A percentile compares a stretch with the other conserved stretches of the same genome.
Evolutionary conservation across 2,329 filamentous ascomycete species (phyloP).

Genomic region (Herpotrichia juniperi): DNA sequence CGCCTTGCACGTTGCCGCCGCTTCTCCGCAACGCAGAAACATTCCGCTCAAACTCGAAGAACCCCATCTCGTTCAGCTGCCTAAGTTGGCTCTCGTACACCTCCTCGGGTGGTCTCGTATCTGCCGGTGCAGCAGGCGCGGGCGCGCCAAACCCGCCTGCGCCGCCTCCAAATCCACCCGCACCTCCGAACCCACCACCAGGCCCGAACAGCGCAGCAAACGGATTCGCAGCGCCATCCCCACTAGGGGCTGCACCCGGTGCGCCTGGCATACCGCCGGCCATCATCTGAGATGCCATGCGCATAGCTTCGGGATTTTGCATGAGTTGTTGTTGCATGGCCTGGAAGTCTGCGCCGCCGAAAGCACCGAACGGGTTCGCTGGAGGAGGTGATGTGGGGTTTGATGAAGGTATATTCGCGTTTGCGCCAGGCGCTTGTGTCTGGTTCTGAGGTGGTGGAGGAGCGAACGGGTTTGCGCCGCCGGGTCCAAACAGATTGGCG

Average conservation of each 20-base stretch:
- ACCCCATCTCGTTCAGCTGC: conserved; percentile 98
- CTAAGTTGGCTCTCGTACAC: conserved; percentile 87
- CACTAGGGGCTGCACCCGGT: conserved; percentile 25
- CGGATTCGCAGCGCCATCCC: conserved; percentile 42
- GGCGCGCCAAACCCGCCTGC: conserved; percentile 41
- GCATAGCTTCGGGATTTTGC: conserved; percentile 65
- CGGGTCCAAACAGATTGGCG: conserved; percentile 59
- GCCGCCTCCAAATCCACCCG: conserved; percentile 16
- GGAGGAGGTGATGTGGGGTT: conserved; percentile 21
- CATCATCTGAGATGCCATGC: conserved; percentile 61
- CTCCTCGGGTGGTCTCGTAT: conserved; percentile 92
- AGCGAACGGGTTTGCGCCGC: conserved; percentile 42
- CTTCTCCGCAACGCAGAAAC: conserved; percentile 84
- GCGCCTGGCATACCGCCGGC: conserved; percentile 50
- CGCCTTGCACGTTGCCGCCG: conserved; percentile 93
- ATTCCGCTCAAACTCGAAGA: conserved; percentile 95
- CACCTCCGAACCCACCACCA: conserved; percentile 45
- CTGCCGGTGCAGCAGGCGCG: conserved; percentile 72
- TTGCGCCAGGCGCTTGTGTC: conserved; percentile 11
- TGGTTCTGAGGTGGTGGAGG: conserved; percentile 26
- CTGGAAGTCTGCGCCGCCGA: conserved; percentile 21
- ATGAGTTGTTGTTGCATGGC: conserved; percentile 55
- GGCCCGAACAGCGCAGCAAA: conserved; percentile 54
- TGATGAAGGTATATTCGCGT: conserved; percentile 2
- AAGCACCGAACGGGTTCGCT: conserved; percentile 44